Conservation (phyloP, 23 red algal species). For the Gracilaria gracilis region DNA sequence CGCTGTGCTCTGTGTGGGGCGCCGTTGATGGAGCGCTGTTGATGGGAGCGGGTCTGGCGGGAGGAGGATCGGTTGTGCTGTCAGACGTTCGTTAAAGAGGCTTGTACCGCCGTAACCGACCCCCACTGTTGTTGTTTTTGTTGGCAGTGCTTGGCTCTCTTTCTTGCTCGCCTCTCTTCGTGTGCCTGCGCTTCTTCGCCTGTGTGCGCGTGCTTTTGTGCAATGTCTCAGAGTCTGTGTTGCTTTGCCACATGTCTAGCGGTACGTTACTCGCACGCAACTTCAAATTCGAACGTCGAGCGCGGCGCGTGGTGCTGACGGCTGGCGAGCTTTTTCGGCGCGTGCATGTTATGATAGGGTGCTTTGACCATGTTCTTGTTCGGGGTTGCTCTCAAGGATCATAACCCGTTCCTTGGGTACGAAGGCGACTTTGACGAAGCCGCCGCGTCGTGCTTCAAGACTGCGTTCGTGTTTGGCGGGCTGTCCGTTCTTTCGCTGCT, state of each 20-base stretch:
- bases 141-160: no score
- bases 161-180: not conserved
- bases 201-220: not conserved
- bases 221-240: conserved; percentile 56
- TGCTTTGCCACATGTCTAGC: conserved; percentile 53
- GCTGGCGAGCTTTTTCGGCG: not conserved
- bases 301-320: no score
- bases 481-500: conserved; percentile 58
- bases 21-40: no score
- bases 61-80: no score
- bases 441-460: conserved; percentile 71
- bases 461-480: conserved; percentile 58
- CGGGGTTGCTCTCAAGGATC: conserved; percentile 35
- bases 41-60: no score
- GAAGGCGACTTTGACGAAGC: conserved; percentile 75
- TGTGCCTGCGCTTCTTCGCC: not conserved
- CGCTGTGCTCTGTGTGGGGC: no score
- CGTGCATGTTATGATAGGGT: conserved; percentile 33
- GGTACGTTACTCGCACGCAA: conserved; percentile 39
- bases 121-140: no score
- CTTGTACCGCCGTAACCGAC: no score
- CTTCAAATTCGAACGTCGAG: not conserved
- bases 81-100: no score
- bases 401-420: conserved; percentile 81
- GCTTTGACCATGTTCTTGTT: conserved; percentile 75